Conservation (phyloP, 2,329 filamentous ascomycete genomes). For the Penicillium italicum region DNA sequence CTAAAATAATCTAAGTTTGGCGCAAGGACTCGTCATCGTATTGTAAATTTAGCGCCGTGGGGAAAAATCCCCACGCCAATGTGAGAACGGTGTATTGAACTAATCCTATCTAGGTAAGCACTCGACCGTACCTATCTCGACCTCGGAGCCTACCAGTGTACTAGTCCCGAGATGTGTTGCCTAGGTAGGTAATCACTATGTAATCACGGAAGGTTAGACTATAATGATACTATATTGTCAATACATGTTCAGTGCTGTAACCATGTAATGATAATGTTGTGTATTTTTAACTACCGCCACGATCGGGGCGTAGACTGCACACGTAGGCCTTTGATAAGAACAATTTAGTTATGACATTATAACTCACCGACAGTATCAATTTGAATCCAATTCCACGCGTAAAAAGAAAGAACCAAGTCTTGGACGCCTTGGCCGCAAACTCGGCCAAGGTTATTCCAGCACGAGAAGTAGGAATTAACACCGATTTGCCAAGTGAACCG, state of each 20-base stretch:
- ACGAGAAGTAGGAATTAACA: neutral
- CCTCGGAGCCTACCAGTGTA: neutral
- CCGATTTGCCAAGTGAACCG: conserved; percentile 4
- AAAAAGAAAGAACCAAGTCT: neutral
- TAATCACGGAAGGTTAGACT: too few species aligned
- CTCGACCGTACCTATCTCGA: neutral
- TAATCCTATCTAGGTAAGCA: neutral
- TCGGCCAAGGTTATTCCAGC: neutral
- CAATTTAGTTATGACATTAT: neutral
- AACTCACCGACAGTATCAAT: too few species aligned
- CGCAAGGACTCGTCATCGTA: conserved; percentile 9
- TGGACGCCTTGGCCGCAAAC: neutral
- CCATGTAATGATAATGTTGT: too few species aligned
- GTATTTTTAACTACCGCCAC: neutral
- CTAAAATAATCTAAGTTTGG: neutral
- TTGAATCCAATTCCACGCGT: neutral
- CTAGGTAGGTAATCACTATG: too few species aligned
- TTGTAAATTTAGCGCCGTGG: conserved; percentile 1
- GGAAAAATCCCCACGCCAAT: conserved; percentile 5
- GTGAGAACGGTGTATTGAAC: neutral
- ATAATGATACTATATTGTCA: too few species aligned
- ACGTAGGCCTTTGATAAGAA: neutral
- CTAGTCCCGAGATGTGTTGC: neutral
- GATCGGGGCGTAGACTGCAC: neutral
- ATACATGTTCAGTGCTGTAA: too few species aligned